phyloP scores from a whole-genome alignment of 2,329 filamentous ascomycete species.

The Cordyceps tenuipes region DNA sequence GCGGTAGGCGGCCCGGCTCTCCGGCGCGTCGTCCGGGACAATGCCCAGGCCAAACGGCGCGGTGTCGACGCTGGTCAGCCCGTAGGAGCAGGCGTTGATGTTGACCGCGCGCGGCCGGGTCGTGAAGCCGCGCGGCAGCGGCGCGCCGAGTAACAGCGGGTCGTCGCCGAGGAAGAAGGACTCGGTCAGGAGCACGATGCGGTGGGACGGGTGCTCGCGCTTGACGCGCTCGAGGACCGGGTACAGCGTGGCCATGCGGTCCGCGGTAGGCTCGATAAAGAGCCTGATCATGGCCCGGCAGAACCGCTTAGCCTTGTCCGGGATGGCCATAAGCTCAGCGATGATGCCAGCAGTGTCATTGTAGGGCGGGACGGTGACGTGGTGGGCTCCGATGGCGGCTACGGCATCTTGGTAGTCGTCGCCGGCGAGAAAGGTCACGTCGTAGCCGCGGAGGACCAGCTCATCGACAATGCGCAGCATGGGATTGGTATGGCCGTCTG shows the following conservation, averaged over 20 bases:
- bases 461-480: slow-evolving; percentile 27
- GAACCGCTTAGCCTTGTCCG: slow-evolving; percentile 10
- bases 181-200: slow-evolving; percentile 38
- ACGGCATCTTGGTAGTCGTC: slow-evolving; percentile 26
- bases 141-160: slow-evolving; percentile 30
- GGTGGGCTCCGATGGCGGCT: slow-evolving; percentile 29
- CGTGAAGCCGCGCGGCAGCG: slow-evolving; percentile 29
- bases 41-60: slow-evolving; percentile 31
- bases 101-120: slow-evolving; percentile 29
- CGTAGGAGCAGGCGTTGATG: slow-evolving; percentile 31
- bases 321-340: slow-evolving; percentile 10
- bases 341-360: slow-evolving; percentile 10
- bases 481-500: slow-evolving; percentile 24
- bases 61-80: slow-evolving; percentile 28
- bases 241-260: slow-evolving; percentile 15
- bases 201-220: slow-evolving; percentile 23
- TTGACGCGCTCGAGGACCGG: slow-evolving; percentile 26
- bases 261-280: slow-evolving; percentile 26
- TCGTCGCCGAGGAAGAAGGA: slow-evolving; percentile 27
- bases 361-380: slow-evolving; percentile 21
- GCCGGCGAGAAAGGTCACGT: slow-evolving; percentile 33
- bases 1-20: slow-evolving; percentile 27
- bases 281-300: slow-evolving; percentile 13
- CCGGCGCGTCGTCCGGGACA: slow-evolving; percentile 28
- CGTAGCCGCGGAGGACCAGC: slow-evolving; percentile 31